phyloP scores from a whole-genome alignment of 2,329 filamentous ascomycete species.

The Ambrosiella cleistominuta region DNA sequence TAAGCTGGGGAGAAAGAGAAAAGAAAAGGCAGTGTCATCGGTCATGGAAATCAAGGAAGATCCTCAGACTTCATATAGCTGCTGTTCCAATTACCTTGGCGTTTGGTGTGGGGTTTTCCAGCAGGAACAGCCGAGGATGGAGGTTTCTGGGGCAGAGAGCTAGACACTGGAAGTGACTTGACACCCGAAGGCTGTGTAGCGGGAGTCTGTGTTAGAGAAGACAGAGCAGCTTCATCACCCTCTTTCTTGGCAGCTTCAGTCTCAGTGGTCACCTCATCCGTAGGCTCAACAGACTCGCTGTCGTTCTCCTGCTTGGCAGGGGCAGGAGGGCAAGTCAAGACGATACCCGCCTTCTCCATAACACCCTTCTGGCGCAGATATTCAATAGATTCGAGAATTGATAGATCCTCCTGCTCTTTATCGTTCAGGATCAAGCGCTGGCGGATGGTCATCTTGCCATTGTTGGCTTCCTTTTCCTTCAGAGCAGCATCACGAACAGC shows the following conservation, averaged over 20 bases:
- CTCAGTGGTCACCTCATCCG: not conserved
- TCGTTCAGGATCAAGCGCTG: conserved; percentile 50
- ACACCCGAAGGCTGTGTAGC: not conserved
- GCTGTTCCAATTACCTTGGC: conserved; percentile 16
- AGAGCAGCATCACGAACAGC: conserved; percentile 45
- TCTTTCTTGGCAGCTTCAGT: conserved; percentile 3
- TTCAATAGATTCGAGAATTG: conserved; percentile 47
- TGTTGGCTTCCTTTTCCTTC: conserved; percentile 45
- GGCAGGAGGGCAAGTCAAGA: conserved; percentile 10
- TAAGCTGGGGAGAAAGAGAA: not conserved
- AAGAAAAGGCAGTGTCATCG: not conserved
- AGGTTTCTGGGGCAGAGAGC: conserved; percentile 13
- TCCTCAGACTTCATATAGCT: conserved; percentile 22
- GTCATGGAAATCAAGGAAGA: conserved; percentile 14
- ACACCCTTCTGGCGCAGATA: conserved; percentile 45
- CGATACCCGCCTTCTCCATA: conserved; percentile 21
- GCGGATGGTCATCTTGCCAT: conserved; percentile 47
- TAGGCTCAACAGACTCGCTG: not conserved
- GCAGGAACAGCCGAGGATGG: conserved; percentile 14
- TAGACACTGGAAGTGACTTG: conserved; percentile 16
- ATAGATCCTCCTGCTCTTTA: conserved; percentile 49
- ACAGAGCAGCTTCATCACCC: not conserved
- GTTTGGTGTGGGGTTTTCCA: conserved; percentile 25
- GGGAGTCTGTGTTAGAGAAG: conserved; percentile 2
- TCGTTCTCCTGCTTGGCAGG: conserved; percentile 13